Conservation (phyloP, 176 grass and related monocot genomes). For the Rhipidocladum racemiflorum region DNA sequence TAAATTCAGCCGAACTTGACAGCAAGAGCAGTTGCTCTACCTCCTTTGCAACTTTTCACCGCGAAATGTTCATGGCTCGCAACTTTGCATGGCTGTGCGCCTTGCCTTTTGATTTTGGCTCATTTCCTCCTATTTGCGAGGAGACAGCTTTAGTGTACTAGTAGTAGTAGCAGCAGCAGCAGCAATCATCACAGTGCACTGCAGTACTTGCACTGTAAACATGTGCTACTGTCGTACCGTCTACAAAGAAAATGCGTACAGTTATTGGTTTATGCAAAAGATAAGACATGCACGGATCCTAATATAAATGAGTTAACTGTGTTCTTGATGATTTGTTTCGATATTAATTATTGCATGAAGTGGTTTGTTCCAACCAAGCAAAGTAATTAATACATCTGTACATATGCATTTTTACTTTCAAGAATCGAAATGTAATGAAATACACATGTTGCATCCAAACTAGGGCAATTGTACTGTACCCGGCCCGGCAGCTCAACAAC, state of each 20-base stretch:
- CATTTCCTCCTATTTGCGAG: constrained; percentile 17
- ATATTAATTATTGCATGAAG: background rate
- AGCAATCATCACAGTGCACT: constrained; percentile 30
- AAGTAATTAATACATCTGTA: background rate
- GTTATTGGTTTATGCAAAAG: background rate
- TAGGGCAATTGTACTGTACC: constrained; percentile 23
- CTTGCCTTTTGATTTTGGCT: constrained; percentile 27
- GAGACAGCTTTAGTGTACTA: constrained; percentile 37
- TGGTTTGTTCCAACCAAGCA: background rate
- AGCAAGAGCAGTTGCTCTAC: background rate
- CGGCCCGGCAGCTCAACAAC: constrained; percentile 12
- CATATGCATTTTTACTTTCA: background rate
- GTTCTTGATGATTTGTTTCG: background rate
- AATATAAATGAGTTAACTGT: background rate
- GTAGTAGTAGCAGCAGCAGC: background rate
- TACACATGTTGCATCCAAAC: background rate
- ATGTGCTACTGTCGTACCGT: background rate
- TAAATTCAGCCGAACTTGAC: constrained; percentile 29
- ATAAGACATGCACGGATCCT: background rate
- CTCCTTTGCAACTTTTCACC: background rate
- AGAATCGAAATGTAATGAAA: background rate
- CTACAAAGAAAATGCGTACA: background rate
- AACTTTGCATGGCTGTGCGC: background rate
- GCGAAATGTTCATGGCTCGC: constrained; percentile 25
- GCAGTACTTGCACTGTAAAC: background rate